Percentiles rank a stretch among this genome's conserved stretches.
phyloP scores from a whole-genome alignment of 75 land plant species.

The Cryptomeria japonica region DNA sequence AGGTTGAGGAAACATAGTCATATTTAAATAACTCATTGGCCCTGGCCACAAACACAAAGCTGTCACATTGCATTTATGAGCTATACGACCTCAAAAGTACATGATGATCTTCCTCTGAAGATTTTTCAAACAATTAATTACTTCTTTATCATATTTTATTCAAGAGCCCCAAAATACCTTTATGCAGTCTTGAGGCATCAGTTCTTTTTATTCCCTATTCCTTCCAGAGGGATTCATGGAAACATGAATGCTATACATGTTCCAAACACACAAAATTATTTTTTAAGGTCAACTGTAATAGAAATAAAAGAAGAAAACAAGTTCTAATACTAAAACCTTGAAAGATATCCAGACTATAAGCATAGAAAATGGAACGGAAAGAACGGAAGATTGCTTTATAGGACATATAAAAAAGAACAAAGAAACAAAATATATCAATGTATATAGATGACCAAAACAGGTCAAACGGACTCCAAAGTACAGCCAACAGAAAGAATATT shows the following conservation, averaged over 20 bases:
- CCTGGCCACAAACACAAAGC: not conserved
- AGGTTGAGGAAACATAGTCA: not conserved
- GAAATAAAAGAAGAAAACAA: not conserved
- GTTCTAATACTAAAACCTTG: not conserved
- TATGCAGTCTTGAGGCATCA: not conserved
- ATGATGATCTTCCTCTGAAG: not conserved
- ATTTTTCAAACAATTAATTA: not conserved
- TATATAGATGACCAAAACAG: not conserved
- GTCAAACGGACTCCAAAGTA: not conserved
- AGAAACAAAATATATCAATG: not conserved
- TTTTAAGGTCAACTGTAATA: not conserved
- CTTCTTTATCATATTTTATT: not conserved
- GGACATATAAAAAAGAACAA: not conserved
- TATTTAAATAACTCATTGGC: not conserved
- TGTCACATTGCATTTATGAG: not conserved
- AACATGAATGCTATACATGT: not conserved
- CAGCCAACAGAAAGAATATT: not conserved
- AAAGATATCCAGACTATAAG: not conserved
- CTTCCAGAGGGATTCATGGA: not conserved
- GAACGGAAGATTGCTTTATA: not conserved
- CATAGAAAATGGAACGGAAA: not conserved
- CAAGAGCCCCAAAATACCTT: not conserved
- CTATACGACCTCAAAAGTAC: not conserved
- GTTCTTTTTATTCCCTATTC: not conserved
- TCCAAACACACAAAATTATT: not conserved